Base-by-base conservation (phyloP, 148 eudicot species). In the Vaccinium corymbosum region DNA sequence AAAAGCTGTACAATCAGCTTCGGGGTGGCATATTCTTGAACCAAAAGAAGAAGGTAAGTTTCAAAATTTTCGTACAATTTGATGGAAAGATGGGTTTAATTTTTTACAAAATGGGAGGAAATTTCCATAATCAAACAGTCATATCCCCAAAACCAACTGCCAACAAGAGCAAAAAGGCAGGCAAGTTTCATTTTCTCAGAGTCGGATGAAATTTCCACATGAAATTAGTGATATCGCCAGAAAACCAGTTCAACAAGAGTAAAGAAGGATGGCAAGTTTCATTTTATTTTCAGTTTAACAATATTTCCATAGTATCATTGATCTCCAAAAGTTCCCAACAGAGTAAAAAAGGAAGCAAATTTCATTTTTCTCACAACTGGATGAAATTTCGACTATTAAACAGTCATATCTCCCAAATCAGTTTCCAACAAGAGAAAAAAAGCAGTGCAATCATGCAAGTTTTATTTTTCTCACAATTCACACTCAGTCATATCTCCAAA, bases 1-100 rank as follows among this genome's bases (percentile, higher is more conserved):
- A 86, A 27, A 88, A 81, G 82, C 57, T 91, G 6, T 86, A 75
- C 76, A 61, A 90, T 42, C 90, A 88, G 79, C 87, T 93, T 59
- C 15, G 84, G 49, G 66, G 82, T 73, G 94, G 96, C 15, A 89
- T 91, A 7, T 91, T 82, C 84, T 86, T 91, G 83, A 87, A 92
- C 87, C 87, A 89, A 35, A 87, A 78, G 62, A 93, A 22, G 17
- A 90, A 85, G 94, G 94, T 82, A 84, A 68, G 85, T 55, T 11
- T 20, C 27, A 20, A 42, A 42, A 62, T 62, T 66, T 66, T 66
- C 72, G 11, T 35, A 27, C 4, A 9, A 22, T 64, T 64, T 3
- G 29, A 64, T 8, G 71, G 29, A 66, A 27, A 22, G 35, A 32
- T 13, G 2, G 22, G 38, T 66, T 66, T 66, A 32, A 27, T 12